These are phyloP conservation scores for Calendula officinalis DNA, from an alignment of 129 eudicot species.

Conservation along the genomic window DNA sequence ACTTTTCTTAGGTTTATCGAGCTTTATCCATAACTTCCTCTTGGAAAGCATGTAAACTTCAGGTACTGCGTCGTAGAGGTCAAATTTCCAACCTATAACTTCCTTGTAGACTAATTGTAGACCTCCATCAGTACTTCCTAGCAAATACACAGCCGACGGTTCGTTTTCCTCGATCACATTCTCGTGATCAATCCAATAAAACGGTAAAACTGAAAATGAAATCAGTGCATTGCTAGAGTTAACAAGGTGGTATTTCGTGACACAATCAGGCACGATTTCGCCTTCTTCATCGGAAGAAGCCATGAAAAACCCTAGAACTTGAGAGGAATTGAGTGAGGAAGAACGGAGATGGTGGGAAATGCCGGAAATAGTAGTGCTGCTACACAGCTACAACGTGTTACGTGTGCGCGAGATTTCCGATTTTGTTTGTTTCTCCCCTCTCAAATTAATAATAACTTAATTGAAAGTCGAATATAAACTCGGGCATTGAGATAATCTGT, in stretches of 20 bases:
- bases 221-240: conserved; percentile 26
- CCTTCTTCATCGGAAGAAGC: conserved; percentile 75
- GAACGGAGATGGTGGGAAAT: conserved; percentile 21
- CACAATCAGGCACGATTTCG: conserved; percentile 45
- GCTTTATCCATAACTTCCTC: conserved; percentile 51
- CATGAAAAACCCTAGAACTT: conserved; percentile 38
- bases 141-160: conserved; percentile 27
- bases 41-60: conserved; percentile 54
- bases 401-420: background rate
- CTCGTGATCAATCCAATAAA: conserved; percentile 34
- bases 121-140: conserved; percentile 50
- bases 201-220: conserved; percentile 56
- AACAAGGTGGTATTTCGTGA: conserved; percentile 48
- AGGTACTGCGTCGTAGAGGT: conserved; percentile 45
- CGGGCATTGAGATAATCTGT: no score
- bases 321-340: conserved; percentile 26
- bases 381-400: conserved; percentile 16
- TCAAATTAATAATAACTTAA: background rate
- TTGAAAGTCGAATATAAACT: no score
- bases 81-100: conserved; percentile 65
- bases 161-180: conserved; percentile 17
- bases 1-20: conserved; percentile 39
- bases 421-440: background rate
- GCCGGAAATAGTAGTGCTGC: background rate
- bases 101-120: conserved; percentile 37